Evolutionary conservation across 2,329 filamentous ascomycete genomes (phyloP), one percentile per base, ranked within the genome.

Genomic region (Curvularia sp.): DNA sequence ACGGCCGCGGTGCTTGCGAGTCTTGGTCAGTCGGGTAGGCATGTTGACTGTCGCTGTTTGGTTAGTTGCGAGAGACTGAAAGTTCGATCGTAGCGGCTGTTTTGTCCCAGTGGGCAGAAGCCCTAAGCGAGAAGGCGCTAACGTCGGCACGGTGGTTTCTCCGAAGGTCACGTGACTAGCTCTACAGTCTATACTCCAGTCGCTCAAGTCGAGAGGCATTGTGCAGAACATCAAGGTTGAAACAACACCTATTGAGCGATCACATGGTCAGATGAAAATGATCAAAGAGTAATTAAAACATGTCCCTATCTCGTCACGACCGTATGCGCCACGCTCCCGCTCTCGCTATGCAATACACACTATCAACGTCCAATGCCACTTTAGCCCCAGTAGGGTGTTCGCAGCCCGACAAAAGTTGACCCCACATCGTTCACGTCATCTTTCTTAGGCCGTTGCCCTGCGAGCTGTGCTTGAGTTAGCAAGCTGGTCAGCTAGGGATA

Each of bases 1-100:
- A 50, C 95, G 87, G 93, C 94, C 94, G 86, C 94, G 93, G 86
- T 75, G 74, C 64, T 75, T 75, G 57, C 73, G 62, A 57, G 74
- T 76, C 64, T 76, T 74, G 44, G 61, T 66, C 55, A 71, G 57
- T 65, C 58, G 66, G 65, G 72, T 71, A 59, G 72, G 72, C 71
- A 75, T 76, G 55, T 66, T 72, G 59, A 62, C 58, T 62, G 38
- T 54, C 28, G 52, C 68, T 72, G 64, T 68, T 58, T 56, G 63
- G 70, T 74, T 73, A 69, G 69, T 72, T 63, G 61, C 59, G 66
- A 55, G 48, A 46, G n/a, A 30, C 26, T 35, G 35, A 49, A 58
- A 57, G 54, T 53, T 47, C 57, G 26, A 46, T 20, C 38, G 20
- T 35, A 22, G 31, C 30, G 48, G 49, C 30, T 42, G 42, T 57